These are phyloP conservation scores for Cutaneotrichosporon spelunceum DNA, from an alignment of 1,284 basidiomycete genomes.

Conservation along the genomic window DNA sequence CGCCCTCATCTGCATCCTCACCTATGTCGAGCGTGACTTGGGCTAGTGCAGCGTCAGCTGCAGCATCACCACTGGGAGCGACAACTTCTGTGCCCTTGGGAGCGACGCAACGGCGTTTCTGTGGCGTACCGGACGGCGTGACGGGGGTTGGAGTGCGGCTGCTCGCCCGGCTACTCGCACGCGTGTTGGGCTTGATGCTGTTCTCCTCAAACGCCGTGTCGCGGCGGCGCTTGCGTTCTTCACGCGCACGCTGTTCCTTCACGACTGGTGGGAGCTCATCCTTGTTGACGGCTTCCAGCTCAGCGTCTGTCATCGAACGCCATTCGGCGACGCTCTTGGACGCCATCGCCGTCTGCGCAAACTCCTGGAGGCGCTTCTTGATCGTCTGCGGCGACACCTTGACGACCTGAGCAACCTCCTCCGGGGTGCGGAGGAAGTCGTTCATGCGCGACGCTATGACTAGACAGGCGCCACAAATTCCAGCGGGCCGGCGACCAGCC, in stretches of 20 bases:
- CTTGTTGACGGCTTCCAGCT: conserved; percentile 50
- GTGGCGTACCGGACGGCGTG: not conserved
- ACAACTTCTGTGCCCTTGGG: not conserved
- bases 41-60: conserved; percentile 7
- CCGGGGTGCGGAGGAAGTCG: conserved; percentile 85
- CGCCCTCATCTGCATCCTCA: conserved; percentile 7
- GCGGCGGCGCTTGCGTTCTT: conserved; percentile 27
- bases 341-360: conserved; percentile 83
- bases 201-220: conserved; percentile 19
- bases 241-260: conserved; percentile 36
- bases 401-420: conserved; percentile 96
- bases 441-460: conserved; percentile 97
- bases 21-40: conserved; percentile 7
- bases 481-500: conserved; percentile 88
- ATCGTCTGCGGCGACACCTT: conserved; percentile 96
- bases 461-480: conserved; percentile 93
- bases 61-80: conserved; percentile 5
- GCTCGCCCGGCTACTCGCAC: not conserved
- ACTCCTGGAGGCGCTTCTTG: conserved; percentile 92
- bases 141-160: not conserved
- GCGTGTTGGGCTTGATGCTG: not conserved
- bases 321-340: conserved; percentile 86
- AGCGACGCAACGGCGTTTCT: not conserved
- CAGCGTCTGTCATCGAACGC: conserved; percentile 68
- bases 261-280: conserved; percentile 39